These are phyloP conservation scores for Citrus maxima DNA, from an alignment of 345 rosid species.

Conservation along the genomic window DNA sequence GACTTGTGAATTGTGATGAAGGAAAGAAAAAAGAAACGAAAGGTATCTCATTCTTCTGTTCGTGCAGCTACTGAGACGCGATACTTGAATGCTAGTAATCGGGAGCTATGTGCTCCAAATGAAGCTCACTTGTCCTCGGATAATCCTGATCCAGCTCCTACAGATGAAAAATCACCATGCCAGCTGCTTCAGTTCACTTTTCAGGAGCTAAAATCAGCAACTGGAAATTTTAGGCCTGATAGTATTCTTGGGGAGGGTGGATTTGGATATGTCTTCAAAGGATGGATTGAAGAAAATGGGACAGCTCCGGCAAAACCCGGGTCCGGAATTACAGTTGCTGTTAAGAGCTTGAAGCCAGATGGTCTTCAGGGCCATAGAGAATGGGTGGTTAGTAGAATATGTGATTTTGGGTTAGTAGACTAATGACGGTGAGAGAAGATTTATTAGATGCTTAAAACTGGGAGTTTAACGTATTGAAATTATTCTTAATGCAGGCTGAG, in stretches of 20 bases:
- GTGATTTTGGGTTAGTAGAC: constrained; percentile 47
- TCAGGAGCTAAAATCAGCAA: constrained; percentile 76
- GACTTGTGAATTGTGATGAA: constrained; percentile 5
- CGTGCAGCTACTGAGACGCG: constrained; percentile 63
- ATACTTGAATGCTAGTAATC: constrained; percentile 73
- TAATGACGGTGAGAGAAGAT: constrained; percentile 18
- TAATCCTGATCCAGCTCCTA: constrained; percentile 31
- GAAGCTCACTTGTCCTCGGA: constrained; percentile 55
- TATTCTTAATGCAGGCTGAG: constrained; percentile 68
- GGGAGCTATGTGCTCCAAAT: constrained; percentile 53
- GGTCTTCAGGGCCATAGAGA: constrained; percentile 92
- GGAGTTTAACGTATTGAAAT: constrained; percentile 12
- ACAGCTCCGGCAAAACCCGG: constrained; percentile 83
- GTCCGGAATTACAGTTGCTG: constrained; percentile 78
- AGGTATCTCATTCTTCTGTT: constrained; percentile 3
- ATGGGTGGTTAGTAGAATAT: constrained; percentile 71
- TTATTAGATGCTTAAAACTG: constrained; percentile 12
- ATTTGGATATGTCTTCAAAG: constrained; percentile 77
- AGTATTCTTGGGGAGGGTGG: constrained; percentile 92
- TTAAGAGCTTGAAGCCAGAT: constrained; percentile 82
- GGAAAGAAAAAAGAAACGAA: neutral
- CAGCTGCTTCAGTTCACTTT: constrained; percentile 63
- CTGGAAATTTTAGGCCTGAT: constrained; percentile 80
- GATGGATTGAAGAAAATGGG: constrained; percentile 85
- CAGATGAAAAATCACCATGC: constrained; percentile 36